A percentile compares a stretch with the other conserved stretches of the same genome.
Conservation (phyloP, 805 yeast genomes). For the Candida ulmi region DNA sequence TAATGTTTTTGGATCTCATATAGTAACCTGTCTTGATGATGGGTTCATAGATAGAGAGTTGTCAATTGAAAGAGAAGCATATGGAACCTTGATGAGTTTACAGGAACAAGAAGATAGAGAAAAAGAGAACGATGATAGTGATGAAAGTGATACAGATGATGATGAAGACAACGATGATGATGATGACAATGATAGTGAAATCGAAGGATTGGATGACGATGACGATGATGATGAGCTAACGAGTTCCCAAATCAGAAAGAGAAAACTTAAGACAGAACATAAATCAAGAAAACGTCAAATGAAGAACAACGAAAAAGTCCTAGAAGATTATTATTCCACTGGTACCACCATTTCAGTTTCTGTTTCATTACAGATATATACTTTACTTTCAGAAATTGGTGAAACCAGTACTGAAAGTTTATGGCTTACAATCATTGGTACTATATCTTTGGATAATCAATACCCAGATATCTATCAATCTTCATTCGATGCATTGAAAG, state of each 20-base stretch:
- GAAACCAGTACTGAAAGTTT: conserved; percentile 63
- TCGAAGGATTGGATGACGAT: conserved; percentile 22
- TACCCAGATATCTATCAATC: conserved; percentile 72
- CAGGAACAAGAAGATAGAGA: conserved; percentile 32
- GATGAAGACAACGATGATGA: conserved; percentile 26
- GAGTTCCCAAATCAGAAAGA: conserved; percentile 22
- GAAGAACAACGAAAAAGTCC: conserved; percentile 41
- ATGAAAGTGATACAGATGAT: conserved; percentile 24
- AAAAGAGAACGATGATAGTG: conserved; percentile 31
- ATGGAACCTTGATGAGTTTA: conserved; percentile 40
- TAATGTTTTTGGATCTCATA: conserved; percentile 78
- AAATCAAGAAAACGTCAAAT: conserved; percentile 38
- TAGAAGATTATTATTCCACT: conserved; percentile 75
- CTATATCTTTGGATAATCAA: conserved; percentile 69
- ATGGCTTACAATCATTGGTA: conserved; percentile 89
- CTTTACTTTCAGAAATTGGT: conserved; percentile 74
- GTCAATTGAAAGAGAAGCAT: conserved; percentile 54
- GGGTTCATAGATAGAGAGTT: conserved; percentile 65
- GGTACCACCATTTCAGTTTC: conserved; percentile 79
- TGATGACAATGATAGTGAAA: conserved; percentile 26
- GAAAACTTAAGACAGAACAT: conserved; percentile 24
- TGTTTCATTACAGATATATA: conserved; percentile 71
- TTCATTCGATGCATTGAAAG: conserved; percentile 67
- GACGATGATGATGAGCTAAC: conserved; percentile 23
- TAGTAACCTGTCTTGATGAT: conserved; percentile 81